Evolutionary conservation across 768 basidiomycete species (phyloP).

Genomic region (Xerocomus potaroensis): DNA sequence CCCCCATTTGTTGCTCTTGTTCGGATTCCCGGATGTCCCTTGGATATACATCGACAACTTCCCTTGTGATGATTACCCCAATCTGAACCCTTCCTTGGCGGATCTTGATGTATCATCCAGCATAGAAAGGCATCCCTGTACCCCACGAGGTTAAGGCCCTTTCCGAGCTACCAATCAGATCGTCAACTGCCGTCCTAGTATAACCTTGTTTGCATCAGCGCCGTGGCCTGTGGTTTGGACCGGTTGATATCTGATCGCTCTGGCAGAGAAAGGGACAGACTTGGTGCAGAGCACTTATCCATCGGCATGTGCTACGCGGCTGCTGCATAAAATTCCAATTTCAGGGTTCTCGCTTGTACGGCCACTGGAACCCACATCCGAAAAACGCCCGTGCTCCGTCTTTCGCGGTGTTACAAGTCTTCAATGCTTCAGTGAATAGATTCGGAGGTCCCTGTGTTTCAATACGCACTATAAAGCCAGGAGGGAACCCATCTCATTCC

Average conservation of each 20-base stretch:
- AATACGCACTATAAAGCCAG: constrained; percentile 20
- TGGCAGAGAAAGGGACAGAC: constrained; percentile 5
- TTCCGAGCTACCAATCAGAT: constrained; percentile 8
- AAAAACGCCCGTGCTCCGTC: constrained; percentile 12
- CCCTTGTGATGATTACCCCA: constrained; percentile 2
- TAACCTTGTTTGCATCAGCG: constrained; percentile 18
- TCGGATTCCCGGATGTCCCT: constrained; percentile 5
- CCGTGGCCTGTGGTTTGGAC: constrained; percentile 1
- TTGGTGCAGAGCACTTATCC: constrained; percentile 6
- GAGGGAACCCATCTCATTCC: neutral
- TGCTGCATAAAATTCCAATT: constrained; percentile 12
- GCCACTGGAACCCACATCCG: constrained; percentile 17
- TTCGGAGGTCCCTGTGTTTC: constrained; percentile 5
- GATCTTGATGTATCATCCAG: constrained; percentile 15
- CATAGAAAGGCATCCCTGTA: constrained; percentile 17
- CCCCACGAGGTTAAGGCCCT: constrained; percentile 20
- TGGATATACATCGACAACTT: neutral
- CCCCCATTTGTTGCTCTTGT: neutral
- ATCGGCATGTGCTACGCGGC: constrained; percentile 9
- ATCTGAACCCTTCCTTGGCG: constrained; percentile 10
- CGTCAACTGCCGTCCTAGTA: constrained; percentile 5
- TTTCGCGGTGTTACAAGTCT: constrained; percentile 10
- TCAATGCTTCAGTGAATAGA: neutral
- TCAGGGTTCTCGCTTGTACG: constrained; percentile 16
- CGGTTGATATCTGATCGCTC: constrained; percentile 1